Conservation (phyloP, 139 green algal species). For the Klebsormidium nitens region DNA sequence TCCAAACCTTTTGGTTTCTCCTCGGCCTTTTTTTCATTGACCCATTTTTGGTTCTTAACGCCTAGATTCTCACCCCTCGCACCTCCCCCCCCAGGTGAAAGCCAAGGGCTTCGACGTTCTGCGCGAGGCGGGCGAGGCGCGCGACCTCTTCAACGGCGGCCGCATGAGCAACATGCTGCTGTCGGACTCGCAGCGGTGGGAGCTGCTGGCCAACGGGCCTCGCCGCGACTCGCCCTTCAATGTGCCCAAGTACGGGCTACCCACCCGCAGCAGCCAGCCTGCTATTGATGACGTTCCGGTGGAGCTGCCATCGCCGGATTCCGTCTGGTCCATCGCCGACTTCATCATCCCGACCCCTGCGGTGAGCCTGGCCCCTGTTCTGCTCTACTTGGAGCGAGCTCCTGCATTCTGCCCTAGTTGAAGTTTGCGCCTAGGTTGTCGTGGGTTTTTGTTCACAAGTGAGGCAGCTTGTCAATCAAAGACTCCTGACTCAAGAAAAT, state of each 20-base stretch:
- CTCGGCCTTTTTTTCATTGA: neutral
- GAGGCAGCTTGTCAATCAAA: too few species aligned
- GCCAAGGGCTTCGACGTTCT: slow-evolving; percentile 14
- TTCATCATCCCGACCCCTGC: too few species aligned
- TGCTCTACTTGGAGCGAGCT: too few species aligned
- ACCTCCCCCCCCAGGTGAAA: slow-evolving; percentile 10
- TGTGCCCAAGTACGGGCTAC: too few species aligned
- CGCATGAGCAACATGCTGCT: slow-evolving; percentile 29
- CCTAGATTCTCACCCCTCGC: neutral
- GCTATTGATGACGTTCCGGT: neutral
- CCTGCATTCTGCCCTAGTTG: too few species aligned
- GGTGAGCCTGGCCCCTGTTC: too few species aligned
- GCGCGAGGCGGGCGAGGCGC: neutral
- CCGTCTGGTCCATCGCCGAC: slow-evolving; percentile 24
- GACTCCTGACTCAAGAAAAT: too few species aligned
- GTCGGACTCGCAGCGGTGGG: slow-evolving; percentile 15
- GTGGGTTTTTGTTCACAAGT: too few species aligned
- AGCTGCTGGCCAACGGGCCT: slow-evolving; percentile 25
- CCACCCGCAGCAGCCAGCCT: too few species aligned
- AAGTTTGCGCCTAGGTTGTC: too few species aligned
- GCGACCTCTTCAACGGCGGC: slow-evolving; percentile 13
- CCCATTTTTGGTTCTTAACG: neutral
- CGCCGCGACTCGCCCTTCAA: neutral
- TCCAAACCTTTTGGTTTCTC: neutral
- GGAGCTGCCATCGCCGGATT: slow-evolving; percentile 2